Conservation (phyloP, 192 early-diverging fungal genomes). For the Umbelopsis sp. region DNA sequence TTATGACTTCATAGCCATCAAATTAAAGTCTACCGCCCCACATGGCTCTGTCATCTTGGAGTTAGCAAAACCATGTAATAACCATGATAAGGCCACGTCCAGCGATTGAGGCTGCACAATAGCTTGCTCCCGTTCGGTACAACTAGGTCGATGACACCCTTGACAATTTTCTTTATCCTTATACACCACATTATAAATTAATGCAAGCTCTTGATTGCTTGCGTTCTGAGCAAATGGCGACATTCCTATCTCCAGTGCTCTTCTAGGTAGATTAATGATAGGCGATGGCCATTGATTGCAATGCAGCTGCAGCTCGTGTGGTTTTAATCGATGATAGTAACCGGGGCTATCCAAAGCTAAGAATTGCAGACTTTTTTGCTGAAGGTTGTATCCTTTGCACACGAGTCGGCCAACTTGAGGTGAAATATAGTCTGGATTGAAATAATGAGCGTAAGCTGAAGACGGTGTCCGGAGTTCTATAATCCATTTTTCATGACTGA, state of each 20-base stretch:
- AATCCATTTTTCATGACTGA: background rate
- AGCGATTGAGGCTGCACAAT: background rate
- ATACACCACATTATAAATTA: background rate
- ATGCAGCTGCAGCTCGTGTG: constrained; percentile 2
- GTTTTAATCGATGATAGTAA: background rate
- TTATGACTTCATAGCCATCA: constrained; percentile 16
- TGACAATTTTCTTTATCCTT: background rate
- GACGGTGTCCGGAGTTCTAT: constrained; percentile 20
- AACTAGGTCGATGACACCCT: background rate
- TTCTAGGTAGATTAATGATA: background rate
- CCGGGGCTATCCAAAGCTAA: background rate
- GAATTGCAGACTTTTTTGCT: background rate
- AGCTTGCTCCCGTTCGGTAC: background rate
- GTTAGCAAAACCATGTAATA: constrained; percentile 3
- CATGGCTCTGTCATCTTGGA: background rate
- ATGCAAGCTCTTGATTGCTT: background rate
- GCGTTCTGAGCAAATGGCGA: background rate
- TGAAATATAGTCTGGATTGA: constrained; percentile 18
- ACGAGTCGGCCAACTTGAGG: constrained; percentile 1
- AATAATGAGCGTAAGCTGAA: constrained; percentile 12
- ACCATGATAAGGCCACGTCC: constrained; percentile 10
- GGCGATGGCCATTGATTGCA: constrained; percentile 18
- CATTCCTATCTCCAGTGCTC: background rate
- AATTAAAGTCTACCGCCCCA: background rate
- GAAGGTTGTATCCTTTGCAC: constrained; percentile 1